Conservation (phyloP, 768 basidiomycete species). For the Podaxis pistillaris region DNA sequence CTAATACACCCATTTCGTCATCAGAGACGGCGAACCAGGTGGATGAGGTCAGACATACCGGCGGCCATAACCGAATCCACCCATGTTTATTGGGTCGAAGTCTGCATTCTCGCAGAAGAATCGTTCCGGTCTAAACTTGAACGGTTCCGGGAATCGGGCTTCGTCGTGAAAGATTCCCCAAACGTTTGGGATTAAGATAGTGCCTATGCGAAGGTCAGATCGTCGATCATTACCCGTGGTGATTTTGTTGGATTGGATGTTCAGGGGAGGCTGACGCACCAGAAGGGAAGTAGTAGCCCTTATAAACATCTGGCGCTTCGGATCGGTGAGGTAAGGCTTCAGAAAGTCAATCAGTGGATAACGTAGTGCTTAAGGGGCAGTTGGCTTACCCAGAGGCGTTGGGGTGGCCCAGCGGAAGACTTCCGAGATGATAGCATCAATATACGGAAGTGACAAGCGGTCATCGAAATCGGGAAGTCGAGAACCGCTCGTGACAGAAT, state of each 20-base stretch:
- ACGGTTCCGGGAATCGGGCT: constrained; percentile 48
- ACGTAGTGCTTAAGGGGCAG: neutral
- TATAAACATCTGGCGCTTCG: constrained; percentile 31
- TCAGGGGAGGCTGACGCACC: constrained; percentile 13
- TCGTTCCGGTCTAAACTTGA: constrained; percentile 53
- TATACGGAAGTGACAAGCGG: constrained; percentile 16
- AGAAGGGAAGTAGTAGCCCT: constrained; percentile 25
- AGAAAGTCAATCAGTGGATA: constrained; percentile 1
- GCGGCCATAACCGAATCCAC: constrained; percentile 34
- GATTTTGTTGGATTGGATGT: neutral
- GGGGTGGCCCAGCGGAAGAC: constrained; percentile 39
- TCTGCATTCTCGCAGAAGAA: constrained; percentile 34
- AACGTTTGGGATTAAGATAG: constrained; percentile 26
- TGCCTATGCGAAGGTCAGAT: constrained; percentile 16
- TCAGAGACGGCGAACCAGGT: neutral
- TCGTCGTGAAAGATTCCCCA: constrained; percentile 52
- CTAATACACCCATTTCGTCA: neutral
- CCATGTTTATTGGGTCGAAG: constrained; percentile 20
- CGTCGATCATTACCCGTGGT: neutral
- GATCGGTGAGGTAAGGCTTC: constrained; percentile 33
- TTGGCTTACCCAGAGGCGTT: constrained; percentile 31
- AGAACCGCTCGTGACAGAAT: constrained; percentile 33
- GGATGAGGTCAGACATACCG: constrained; percentile 19
- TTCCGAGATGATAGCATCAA: constrained; percentile 44
- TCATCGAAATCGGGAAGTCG: constrained; percentile 19